These are phyloP conservation scores for Verticillium klebahnii DNA, from an alignment of 2,329 filamentous ascomycete species.

Conservation along the genomic window DNA sequence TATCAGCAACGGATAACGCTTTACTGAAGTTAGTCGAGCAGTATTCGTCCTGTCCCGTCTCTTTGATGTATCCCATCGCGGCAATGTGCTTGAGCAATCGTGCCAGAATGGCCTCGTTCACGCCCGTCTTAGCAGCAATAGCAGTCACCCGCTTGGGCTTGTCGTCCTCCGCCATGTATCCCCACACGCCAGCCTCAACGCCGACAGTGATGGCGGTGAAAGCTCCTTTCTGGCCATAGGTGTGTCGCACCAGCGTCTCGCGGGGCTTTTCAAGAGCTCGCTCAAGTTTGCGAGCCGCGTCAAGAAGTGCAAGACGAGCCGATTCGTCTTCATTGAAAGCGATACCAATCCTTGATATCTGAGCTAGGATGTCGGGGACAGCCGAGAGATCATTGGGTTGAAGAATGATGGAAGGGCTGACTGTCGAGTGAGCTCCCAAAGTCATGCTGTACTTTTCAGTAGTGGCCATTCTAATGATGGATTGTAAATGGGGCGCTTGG, in stretches of 20 bases:
- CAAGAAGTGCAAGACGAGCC: slow-evolving; percentile 23
- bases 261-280: slow-evolving; percentile 37
- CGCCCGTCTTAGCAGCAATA: not conserved
- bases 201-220: slow-evolving; percentile 22
- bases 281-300: slow-evolving; percentile 25
- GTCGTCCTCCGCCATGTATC: slow-evolving; percentile 21
- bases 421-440: too few relatives aligned
- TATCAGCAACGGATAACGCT: slow-evolving; percentile 25
- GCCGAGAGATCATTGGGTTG: slow-evolving; percentile 11
- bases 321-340: slow-evolving; percentile 4
- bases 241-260: slow-evolving; percentile 41
- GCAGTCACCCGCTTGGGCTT: slow-evolving; percentile 1
- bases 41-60: slow-evolving; percentile 29
- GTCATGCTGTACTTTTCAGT: too few relatives aligned
- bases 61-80: slow-evolving; percentile 33
- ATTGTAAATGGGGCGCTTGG: too few relatives aligned
- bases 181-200: slow-evolving; percentile 30
- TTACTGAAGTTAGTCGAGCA: slow-evolving; percentile 31
- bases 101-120: slow-evolving; percentile 1
- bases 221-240: slow-evolving; percentile 13
- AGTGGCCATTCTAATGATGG: too few relatives aligned
- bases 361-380: slow-evolving; percentile 3
- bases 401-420: slow-evolving; percentile 9
- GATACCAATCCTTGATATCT: not conserved
- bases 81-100: slow-evolving; percentile 31